Percentiles rank a stretch among this genome's conserved stretches.
Conservation (phyloP, 306 rosid species). For the Quercus cerris region DNA sequence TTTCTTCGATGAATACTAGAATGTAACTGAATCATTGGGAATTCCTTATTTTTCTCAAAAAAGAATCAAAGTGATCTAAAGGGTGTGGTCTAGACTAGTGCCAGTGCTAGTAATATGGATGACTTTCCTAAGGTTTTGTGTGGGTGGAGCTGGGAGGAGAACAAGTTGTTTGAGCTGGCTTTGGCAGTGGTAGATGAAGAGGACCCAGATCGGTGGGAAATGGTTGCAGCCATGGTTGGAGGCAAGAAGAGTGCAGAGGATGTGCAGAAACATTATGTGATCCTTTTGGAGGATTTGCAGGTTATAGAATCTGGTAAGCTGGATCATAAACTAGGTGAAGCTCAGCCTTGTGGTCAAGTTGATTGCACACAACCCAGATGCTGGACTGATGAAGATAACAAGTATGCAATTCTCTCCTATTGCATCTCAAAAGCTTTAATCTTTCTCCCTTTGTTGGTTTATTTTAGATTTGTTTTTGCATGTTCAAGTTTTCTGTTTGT, state of each 20-base stretch:
- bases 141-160: constrained; percentile 89
- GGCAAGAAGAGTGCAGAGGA: constrained; percentile 75
- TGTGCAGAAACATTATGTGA: constrained; percentile 51
- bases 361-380: constrained; percentile 24
- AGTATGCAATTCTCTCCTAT: constrained; percentile 4
- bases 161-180: constrained; percentile 78
- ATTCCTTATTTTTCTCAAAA: constrained; percentile 9
- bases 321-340: constrained; percentile 47
- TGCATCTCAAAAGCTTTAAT: background rate
- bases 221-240: constrained; percentile 66
- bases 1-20: constrained; percentile 14
- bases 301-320: constrained; percentile 63
- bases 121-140: constrained; percentile 30
- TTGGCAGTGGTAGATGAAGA: constrained; percentile 67
- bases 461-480: background rate
- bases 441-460: background rate
- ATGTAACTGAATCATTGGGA: constrained; percentile 29
- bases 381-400: constrained; percentile 28
- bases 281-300: constrained; percentile 71
- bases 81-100: background rate
- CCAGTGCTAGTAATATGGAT: constrained; percentile 26
- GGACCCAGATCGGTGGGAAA: constrained; percentile 66
- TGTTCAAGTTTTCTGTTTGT: background rate
- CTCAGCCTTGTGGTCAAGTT: constrained; percentile 26
- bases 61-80: constrained; percentile 2